phyloP scores from a whole-genome alignment of 441 rosid genomes.

The Pelargonium hybrid region DNA sequence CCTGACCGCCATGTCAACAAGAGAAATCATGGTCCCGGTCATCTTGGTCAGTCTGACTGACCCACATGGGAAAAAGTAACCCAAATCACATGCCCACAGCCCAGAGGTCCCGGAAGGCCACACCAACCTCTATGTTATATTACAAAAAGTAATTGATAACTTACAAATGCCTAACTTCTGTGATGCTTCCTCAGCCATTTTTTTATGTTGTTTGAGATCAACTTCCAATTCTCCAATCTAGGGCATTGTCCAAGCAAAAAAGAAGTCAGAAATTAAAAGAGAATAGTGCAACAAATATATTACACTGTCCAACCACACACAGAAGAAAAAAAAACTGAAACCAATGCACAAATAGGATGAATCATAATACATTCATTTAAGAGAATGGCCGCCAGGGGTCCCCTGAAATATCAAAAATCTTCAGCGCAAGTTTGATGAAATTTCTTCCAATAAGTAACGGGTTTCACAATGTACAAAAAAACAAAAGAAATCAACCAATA shows the following conservation, averaged over 20 bases:
- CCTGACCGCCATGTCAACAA: no score
- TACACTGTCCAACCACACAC: not conserved
- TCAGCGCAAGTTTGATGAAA: not conserved
- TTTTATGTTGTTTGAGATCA: slow-evolving; percentile 61
- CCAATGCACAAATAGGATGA: not conserved
- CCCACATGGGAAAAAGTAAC: no score
- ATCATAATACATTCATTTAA: not conserved
- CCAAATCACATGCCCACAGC: no score
- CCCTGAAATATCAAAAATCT: not conserved
- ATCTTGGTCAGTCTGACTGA: no score
- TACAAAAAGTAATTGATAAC: slow-evolving; percentile 19
- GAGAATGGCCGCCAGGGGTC: not conserved
- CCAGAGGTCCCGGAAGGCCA: no score
- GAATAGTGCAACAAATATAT: not conserved
- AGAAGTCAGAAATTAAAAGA: slow-evolving; percentile 2
- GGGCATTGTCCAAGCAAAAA: slow-evolving; percentile 14
- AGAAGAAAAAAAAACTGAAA: not conserved
- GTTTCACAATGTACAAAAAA: not conserved
- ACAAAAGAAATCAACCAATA: not conserved
- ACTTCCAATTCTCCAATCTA: slow-evolving; percentile 64
- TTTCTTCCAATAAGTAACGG: not conserved
- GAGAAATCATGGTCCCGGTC: no score
- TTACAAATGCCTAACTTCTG: slow-evolving; percentile 44
- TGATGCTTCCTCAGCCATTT: slow-evolving; percentile 52
- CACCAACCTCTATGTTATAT: not conserved